These are phyloP conservation scores for Chaetomium tenue DNA, from an alignment of 495 filamentous ascomycete genomes.

Conservation along the genomic window DNA sequence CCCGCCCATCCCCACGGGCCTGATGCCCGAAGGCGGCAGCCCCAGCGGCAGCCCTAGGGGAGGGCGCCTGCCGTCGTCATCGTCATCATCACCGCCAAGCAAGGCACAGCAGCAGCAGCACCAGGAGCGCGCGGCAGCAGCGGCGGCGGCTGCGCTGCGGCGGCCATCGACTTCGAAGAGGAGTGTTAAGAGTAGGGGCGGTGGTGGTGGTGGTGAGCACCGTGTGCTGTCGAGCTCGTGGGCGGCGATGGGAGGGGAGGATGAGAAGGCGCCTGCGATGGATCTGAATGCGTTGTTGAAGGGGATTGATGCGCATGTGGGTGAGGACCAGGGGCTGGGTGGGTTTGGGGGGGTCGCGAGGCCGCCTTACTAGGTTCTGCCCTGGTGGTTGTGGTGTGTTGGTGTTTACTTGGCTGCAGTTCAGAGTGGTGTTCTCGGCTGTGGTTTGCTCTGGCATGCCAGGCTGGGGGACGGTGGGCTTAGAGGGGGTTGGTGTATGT, in stretches of 20 bases:
- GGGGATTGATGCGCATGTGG: slow-evolving; percentile 48
- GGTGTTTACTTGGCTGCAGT: too few species aligned
- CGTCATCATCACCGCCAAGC: too few species aligned
- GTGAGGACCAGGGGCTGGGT: slow-evolving; percentile 31
- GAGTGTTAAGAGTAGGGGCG: slow-evolving; percentile 40
- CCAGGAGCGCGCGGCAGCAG: too few species aligned
- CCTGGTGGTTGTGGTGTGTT: too few species aligned
- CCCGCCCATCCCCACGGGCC: slow-evolving; percentile 39
- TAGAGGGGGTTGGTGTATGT: not conserved
- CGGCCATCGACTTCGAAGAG: slow-evolving; percentile 35
- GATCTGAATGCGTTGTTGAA: slow-evolving; percentile 48
- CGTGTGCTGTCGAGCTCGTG: slow-evolving; percentile 35
- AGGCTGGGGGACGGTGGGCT: not conserved
- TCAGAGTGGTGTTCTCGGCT: too few species aligned
- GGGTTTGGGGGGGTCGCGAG: slow-evolving; percentile 21
- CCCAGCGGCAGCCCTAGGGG: too few species aligned
- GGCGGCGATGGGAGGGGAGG: slow-evolving; percentile 19
- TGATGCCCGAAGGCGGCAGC: slow-evolving; percentile 11
- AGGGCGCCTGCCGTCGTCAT: too few species aligned
- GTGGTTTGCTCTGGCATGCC: too few species aligned
- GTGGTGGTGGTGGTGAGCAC: slow-evolving; percentile 18
- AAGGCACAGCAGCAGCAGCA: too few species aligned
- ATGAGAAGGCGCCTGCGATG: slow-evolving; percentile 37
- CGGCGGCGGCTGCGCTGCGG: slow-evolving; percentile 23
- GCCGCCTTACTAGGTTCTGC: slow-evolving; percentile 46